These are phyloP conservation scores for Solanum paucissectum DNA, from an alignment of 257 asterid genomes.

Conservation along the genomic window DNA sequence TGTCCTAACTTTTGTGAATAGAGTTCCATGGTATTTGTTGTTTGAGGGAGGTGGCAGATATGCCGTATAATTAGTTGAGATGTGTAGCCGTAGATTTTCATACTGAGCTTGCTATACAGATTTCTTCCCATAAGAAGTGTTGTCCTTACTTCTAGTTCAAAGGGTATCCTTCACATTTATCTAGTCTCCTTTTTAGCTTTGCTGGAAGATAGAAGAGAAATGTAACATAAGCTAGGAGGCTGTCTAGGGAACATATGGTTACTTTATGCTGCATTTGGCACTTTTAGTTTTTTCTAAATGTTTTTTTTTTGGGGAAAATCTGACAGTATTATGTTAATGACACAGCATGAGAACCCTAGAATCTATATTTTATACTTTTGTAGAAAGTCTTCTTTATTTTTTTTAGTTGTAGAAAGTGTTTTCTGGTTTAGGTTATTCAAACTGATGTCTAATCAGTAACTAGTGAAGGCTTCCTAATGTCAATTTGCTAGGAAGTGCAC, in stretches of 20 bases:
- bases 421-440: neutral
- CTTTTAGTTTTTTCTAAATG: neutral
- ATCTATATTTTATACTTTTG: neutral
- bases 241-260: neutral
- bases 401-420: neutral
- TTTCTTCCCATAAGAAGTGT: neutral
- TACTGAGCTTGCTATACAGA: neutral
- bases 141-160: neutral
- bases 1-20: neutral
- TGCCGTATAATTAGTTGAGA: neutral
- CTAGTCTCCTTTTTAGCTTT: neutral
- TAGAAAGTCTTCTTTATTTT: neutral
- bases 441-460: neutral
- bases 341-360: neutral
- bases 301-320: neutral
- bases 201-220: neutral
- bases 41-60: neutral
- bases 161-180: neutral
- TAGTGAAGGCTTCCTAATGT: neutral
- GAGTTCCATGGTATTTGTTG: neutral
- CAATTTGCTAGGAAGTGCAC: neutral
- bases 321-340: neutral
- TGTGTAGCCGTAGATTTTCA: neutral
- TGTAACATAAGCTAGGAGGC: neutral
- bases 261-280: neutral